Conservation (phyloP, 2,329 filamentous ascomycete species). For the Madurella fahalii region DNA sequence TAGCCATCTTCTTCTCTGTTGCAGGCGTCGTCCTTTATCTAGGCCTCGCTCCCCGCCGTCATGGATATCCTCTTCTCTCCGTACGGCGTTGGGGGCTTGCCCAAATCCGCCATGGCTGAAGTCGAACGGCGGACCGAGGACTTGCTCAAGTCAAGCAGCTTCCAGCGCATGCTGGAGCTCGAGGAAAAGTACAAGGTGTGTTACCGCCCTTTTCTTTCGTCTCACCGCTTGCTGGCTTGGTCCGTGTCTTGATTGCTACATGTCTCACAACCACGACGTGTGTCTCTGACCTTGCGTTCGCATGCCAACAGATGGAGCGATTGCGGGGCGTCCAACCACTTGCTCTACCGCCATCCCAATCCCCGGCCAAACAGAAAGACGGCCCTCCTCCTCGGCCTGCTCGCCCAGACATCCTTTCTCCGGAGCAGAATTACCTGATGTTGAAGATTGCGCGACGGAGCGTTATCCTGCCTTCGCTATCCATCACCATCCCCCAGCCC, state of each 20-base stretch:
- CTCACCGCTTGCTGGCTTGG: conserved; percentile 11
- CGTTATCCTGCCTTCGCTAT: conserved; percentile 26
- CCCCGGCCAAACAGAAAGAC: conserved; percentile 7
- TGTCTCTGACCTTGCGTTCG: conserved; percentile 23
- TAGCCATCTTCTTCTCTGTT: conserved; percentile 6
- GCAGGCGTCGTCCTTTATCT: conserved; percentile 9
- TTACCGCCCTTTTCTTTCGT: conserved; percentile 7
- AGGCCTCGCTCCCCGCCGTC: background rate
- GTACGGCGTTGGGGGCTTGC: conserved; percentile 17
- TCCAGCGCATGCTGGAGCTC: conserved; percentile 57
- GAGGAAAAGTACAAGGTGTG: conserved; percentile 57
- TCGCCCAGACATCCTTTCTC: conserved; percentile 24
- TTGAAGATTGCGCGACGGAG: conserved; percentile 23
- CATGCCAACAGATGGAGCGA: conserved; percentile 29
- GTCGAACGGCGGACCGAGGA: conserved; percentile 20
- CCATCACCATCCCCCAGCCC: conserved; percentile 30
- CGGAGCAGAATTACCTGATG: conserved; percentile 26
- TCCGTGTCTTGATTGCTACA: conserved; percentile 17
- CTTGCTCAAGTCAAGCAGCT: conserved; percentile 42
- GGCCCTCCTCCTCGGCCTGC: conserved; percentile 24
- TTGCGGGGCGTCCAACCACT: conserved; percentile 22
- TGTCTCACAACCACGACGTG: conserved; percentile 18
- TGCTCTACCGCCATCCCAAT: conserved; percentile 13
- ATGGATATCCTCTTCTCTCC: conserved; percentile 24
- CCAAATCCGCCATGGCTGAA: conserved; percentile 23